phyloP scores from a whole-genome alignment of 352 stramenopile species.

The Pythium guiyangense region DNA sequence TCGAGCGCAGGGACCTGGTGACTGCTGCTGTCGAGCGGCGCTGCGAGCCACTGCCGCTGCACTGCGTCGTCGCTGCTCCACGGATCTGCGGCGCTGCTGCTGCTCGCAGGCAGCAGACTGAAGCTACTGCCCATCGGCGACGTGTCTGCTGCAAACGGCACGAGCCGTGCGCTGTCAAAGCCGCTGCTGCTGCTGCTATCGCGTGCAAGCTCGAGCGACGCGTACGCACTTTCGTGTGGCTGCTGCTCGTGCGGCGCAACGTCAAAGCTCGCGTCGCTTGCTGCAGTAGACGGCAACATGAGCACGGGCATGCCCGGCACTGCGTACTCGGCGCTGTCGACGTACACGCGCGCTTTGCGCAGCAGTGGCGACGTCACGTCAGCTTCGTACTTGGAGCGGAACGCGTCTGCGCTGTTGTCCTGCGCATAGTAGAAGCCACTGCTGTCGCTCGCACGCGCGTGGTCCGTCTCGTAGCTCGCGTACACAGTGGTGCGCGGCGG shows the following conservation, averaged over 20 bases:
- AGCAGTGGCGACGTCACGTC: conserved; percentile 10
- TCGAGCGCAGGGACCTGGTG: conserved; percentile 2
- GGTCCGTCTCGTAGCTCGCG: not conserved
- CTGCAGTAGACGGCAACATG: not conserved
- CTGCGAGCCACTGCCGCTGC: conserved; percentile 7
- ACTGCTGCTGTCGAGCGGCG: not conserved
- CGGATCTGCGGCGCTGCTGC: conserved; percentile 2
- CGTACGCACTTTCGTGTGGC: not conserved
- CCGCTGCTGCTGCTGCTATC: too few species aligned
- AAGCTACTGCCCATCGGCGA: not conserved
- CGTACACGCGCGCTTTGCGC: conserved; percentile 12
- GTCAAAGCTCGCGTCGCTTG: too few species aligned
- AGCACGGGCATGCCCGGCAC: conserved; percentile 3
- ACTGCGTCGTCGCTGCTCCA: conserved; percentile 3
- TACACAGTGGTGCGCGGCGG: too few species aligned
- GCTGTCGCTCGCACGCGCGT: not conserved
- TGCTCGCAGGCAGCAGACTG: too few species aligned
- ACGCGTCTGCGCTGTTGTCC: conserved; percentile 8
- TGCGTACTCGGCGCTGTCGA: not conserved
- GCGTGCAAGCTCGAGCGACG: too few species aligned
- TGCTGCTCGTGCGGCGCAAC: not conserved
- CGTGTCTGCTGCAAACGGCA: not conserved
- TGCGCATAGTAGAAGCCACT: conserved; percentile 3
- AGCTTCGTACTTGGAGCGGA: conserved; percentile 13
- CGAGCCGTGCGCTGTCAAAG: too few species aligned